phyloP scores from a whole-genome alignment of 176 grass and related monocot genomes.

The Urochloa ruziziensis region DNA sequence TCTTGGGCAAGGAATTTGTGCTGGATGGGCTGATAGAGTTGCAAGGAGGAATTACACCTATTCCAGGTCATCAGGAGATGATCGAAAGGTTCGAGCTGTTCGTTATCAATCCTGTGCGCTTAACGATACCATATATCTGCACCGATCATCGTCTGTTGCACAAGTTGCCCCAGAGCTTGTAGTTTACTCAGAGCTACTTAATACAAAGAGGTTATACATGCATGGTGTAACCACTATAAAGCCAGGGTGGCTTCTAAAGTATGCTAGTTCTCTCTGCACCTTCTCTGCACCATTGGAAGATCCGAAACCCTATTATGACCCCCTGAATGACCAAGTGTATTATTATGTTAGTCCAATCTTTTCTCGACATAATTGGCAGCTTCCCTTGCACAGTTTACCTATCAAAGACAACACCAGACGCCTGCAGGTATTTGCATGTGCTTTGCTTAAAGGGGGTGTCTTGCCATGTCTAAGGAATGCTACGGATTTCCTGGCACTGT shows the following conservation, averaged over 20 bases:
- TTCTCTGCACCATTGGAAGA: slow-evolving; percentile 79
- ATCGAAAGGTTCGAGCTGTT: slow-evolving; percentile 57
- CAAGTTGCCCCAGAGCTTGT: slow-evolving; percentile 76
- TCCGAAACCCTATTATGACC: slow-evolving; percentile 82
- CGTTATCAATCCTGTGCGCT: slow-evolving; percentile 67
- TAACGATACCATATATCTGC: slow-evolving; percentile 75
- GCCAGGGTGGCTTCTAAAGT: slow-evolving; percentile 86
- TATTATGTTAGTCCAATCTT: slow-evolving; percentile 81
- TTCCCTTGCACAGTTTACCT: slow-evolving; percentile 61
- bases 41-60: slow-evolving; percentile 61
- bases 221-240: slow-evolving; percentile 84
- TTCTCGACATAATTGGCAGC: slow-evolving; percentile 78
- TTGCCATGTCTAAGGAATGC: slow-evolving; percentile 72
- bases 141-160: slow-evolving; percentile 77
- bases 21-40: slow-evolving; percentile 92
- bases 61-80: slow-evolving; percentile 45
- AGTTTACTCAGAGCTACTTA: slow-evolving; percentile 88
- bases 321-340: slow-evolving; percentile 61
- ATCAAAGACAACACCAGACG: slow-evolving; percentile 57
- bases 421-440: slow-evolving; percentile 71
- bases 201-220: slow-evolving; percentile 92
- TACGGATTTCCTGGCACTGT: slow-evolving; percentile 57
- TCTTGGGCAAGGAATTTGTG: slow-evolving; percentile 80
- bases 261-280: slow-evolving; percentile 87
- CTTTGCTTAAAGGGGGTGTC: slow-evolving; percentile 85